Base-by-base conservation (phyloP, 2,329 filamentous ascomycete genomes). In the Reticulascus tulasneorum region DNA sequence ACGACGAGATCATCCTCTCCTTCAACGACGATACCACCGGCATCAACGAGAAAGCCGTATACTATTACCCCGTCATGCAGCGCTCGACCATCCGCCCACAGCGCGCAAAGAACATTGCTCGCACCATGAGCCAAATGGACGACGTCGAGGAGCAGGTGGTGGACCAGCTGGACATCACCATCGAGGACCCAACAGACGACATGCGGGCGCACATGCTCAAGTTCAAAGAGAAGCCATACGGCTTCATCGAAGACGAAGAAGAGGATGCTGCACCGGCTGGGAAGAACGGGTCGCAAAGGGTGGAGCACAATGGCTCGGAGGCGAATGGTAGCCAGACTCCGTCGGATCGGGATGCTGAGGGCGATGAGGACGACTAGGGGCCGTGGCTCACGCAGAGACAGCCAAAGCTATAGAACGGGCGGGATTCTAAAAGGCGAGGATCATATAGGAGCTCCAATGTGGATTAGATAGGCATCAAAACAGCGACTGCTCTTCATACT, bases 61-160 rank as follows among this genome's bases (percentile, higher is more conserved):
- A 80, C 56, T 84, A 83, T 59, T 84, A 84, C 49, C 81, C 81
- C 5, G 69, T 84, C 44, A 75, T 84, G 60, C 78, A 83, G 56
- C 74, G 77, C 35, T 76, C 71, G 29, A 68, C 69, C 16, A 76
- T 84, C 49, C 69, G 77, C 28, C 77, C 77, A 20, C 78, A 81
- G 58, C 71, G 79, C 39, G 73, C 69, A 42, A 81, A 77, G 66
- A 79, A 79, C 52, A 79, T 82, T 46, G 70, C 75, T 29, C 71
- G 73, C 29, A 73, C 64, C 21, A 63, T 63, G 28, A 71, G 67
- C 38, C 54, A 69, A 19, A 49, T 48, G 23, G 56, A 65, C 20
- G 67, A 72, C 23, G n/a, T n/a, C n/a, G 66, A 72, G 38, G 68
- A 71, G 46, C 63, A 71, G 48, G 65, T 69, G 24, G 62, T 79